These are phyloP conservation scores for Termitomyces sp. DNA, from an alignment of 768 basidiomycete genomes.

Conservation along the genomic window DNA sequence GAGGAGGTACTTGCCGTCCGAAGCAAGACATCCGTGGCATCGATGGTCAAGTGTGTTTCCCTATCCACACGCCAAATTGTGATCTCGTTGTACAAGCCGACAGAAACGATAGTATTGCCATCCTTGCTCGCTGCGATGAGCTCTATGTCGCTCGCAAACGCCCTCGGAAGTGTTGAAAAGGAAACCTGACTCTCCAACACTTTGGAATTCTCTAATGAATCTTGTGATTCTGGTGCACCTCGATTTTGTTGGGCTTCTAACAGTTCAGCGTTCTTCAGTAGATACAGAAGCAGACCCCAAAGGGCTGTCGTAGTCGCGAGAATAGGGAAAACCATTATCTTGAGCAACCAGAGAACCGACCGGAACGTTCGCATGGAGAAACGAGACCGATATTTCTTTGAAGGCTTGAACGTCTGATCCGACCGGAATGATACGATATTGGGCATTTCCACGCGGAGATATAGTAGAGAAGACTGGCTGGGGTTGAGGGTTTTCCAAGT, in stretches of 20 bases:
- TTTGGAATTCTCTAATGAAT: slow-evolving; percentile 22
- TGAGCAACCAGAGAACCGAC: slow-evolving; percentile 67
- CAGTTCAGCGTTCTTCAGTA: slow-evolving; percentile 88
- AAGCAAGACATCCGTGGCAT: slow-evolving; percentile 48
- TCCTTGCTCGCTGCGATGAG: slow-evolving; percentile 67
- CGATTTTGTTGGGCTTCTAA: slow-evolving; percentile 80
- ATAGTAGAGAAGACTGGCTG: slow-evolving; percentile 54
- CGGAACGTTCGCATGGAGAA: slow-evolving; percentile 46
- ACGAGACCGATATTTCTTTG: slow-evolving; percentile 30
- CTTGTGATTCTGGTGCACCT: slow-evolving; percentile 35
- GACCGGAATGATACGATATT: slow-evolving; percentile 64
- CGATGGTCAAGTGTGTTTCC: slow-evolving; percentile 38
- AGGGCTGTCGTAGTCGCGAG: slow-evolving; percentile 67
- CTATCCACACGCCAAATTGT: slow-evolving; percentile 56
- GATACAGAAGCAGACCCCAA: slow-evolving; percentile 75
- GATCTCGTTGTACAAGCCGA: slow-evolving; percentile 77
- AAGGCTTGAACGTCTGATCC: slow-evolving; percentile 21
- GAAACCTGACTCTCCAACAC: slow-evolving; percentile 39
- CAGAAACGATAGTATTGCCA: slow-evolving; percentile 60
- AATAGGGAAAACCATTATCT: slow-evolving; percentile 85
- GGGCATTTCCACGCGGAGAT: slow-evolving; percentile 78
- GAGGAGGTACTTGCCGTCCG: slow-evolving; percentile 44
- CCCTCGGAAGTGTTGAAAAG: slow-evolving; percentile 75
- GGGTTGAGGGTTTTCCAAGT: slow-evolving; percentile 83
- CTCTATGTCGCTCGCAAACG: slow-evolving; percentile 79